Evolutionary conservation across 192 early-diverging fungal species (phyloP).

Genomic region (Umbelopsis vinacea): DNA sequence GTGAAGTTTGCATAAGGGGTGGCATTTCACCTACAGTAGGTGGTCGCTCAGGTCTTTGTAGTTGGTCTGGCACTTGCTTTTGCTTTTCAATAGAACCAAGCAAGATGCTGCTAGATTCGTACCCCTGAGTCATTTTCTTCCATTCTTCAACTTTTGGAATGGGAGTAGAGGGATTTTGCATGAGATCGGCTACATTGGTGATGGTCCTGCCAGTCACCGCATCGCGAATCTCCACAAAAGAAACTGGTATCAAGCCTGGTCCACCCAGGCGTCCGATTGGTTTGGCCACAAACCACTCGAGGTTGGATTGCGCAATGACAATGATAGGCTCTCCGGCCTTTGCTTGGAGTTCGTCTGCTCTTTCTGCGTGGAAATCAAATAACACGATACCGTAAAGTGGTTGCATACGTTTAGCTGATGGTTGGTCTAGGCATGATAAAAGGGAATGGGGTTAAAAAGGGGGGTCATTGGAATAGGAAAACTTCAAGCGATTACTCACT

Average conservation of each 20-base stretch:
- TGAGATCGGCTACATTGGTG: slow-evolving; percentile 65
- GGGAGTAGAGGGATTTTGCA: slow-evolving; percentile 60
- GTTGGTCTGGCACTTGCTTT: slow-evolving; percentile 10
- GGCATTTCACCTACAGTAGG: slow-evolving; percentile 17
- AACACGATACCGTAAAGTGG: slow-evolving; percentile 73
- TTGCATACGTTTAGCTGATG: slow-evolving; percentile 30
- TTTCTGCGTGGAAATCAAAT: slow-evolving; percentile 75
- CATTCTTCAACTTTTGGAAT: slow-evolving; percentile 69
- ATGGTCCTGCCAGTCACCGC: slow-evolving; percentile 66
- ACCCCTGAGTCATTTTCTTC: slow-evolving; percentile 66
- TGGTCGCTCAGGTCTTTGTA: slow-evolving; percentile 15
- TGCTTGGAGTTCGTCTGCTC: slow-evolving; percentile 73
- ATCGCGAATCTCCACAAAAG: slow-evolving; percentile 78
- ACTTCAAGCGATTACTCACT: neutral
- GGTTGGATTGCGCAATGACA: slow-evolving; percentile 78
- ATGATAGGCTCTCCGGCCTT: slow-evolving; percentile 73
- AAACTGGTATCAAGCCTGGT: slow-evolving; percentile 76
- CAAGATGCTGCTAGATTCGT: slow-evolving; percentile 52
- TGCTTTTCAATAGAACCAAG: slow-evolving; percentile 27
- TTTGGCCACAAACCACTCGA: slow-evolving; percentile 82
- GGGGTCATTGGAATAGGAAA: too few species aligned
- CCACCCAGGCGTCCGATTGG: slow-evolving; percentile 63
- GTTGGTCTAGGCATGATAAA: neutral
- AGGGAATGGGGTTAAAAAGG: too few species aligned
- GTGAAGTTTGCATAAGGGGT: slow-evolving; percentile 1